Evolutionary conservation across 441 rosid species (phyloP).

Genomic region (Adansonia madagascariensis): DNA sequence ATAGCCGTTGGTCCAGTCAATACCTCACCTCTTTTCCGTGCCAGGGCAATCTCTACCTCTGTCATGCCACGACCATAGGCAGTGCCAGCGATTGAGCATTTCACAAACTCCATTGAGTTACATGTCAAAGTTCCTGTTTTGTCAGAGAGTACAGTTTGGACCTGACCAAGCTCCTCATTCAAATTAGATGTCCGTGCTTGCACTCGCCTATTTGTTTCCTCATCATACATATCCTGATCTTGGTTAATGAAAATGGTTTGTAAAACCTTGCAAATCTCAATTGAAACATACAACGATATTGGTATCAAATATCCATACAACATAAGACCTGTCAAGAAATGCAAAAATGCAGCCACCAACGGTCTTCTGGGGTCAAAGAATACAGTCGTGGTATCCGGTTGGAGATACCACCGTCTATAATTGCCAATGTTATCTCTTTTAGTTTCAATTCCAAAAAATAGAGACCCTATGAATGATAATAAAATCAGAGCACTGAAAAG

Average conservation of each 20-base stretch:
- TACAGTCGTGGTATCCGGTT: constrained; percentile 60
- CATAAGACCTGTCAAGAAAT: constrained; percentile 89
- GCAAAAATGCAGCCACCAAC: constrained; percentile 58
- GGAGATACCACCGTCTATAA: constrained; percentile 76
- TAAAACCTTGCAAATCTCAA: constrained; percentile 87
- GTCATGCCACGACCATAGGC: constrained; percentile 81
- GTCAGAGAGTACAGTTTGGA: constrained; percentile 76
- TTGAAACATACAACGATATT: constrained; percentile 84
- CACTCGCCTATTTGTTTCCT: constrained; percentile 75
- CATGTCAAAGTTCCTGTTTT: constrained; percentile 97
- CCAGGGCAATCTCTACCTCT: constrained; percentile 74
- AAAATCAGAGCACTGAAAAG: constrained; percentile 74
- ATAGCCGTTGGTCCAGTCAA: constrained; percentile 12
- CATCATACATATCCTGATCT: constrained; percentile 78
- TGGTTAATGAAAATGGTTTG: constrained; percentile 88
- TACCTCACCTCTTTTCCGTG: constrained; percentile 42
- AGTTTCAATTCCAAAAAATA: constrained; percentile 71
- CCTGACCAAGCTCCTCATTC: constrained; percentile 96
- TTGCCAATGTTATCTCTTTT: constrained; percentile 52
- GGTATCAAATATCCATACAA: constrained; percentile 94
- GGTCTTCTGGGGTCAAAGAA: constrained; percentile 64
- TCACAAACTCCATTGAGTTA: constrained; percentile 94
- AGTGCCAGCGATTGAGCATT: constrained; percentile 75
- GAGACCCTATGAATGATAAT: constrained; percentile 63
- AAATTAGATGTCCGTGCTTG: constrained; percentile 90